Evolutionary conservation across 768 basidiomycete species (phyloP).

Genomic region (Tylopilus vinaceipallidus): DNA sequence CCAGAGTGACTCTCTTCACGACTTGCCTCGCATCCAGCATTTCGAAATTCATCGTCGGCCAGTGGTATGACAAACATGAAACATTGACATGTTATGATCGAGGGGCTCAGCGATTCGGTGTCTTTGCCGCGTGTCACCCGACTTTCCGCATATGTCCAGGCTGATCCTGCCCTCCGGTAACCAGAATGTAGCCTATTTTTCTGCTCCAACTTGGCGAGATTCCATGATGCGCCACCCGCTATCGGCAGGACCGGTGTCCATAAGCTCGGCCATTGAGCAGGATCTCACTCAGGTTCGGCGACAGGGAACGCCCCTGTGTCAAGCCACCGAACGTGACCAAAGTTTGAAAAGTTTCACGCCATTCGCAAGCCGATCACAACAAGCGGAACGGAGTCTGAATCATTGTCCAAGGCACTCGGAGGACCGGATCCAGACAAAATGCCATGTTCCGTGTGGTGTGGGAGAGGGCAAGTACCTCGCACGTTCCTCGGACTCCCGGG

Average conservation of each 20-base stretch:
- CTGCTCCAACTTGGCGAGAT: slow-evolving; percentile 9
- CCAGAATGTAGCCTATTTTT: slow-evolving; percentile 27
- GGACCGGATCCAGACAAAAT: too few relatives aligned
- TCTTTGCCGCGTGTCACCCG: slow-evolving; percentile 20
- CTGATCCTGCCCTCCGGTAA: slow-evolving; percentile 41
- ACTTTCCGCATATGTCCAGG: slow-evolving; percentile 37
- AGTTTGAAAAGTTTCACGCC: neutral
- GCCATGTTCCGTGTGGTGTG: neutral
- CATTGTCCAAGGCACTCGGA: neutral
- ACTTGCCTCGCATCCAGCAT: slow-evolving; percentile 7
- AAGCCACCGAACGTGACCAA: neutral
- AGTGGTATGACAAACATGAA: slow-evolving; percentile 38
- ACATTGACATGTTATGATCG: slow-evolving; percentile 45
- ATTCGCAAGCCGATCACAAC: neutral
- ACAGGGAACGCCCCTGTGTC: neutral
- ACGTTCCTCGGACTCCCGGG: neutral
- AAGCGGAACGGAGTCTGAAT: slow-evolving; percentile 7
- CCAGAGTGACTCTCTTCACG: too few relatives aligned
- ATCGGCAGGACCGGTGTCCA: slow-evolving; percentile 1
- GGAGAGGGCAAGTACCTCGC: neutral
- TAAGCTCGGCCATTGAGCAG: slow-evolving; percentile 8
- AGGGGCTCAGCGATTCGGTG: slow-evolving; percentile 26
- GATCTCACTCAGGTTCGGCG: neutral
- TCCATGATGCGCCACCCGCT: neutral
- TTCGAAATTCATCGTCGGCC: slow-evolving; percentile 12